Conservation (phyloP, 768 basidiomycete species). For the Tylopilus intermedius region DNA sequence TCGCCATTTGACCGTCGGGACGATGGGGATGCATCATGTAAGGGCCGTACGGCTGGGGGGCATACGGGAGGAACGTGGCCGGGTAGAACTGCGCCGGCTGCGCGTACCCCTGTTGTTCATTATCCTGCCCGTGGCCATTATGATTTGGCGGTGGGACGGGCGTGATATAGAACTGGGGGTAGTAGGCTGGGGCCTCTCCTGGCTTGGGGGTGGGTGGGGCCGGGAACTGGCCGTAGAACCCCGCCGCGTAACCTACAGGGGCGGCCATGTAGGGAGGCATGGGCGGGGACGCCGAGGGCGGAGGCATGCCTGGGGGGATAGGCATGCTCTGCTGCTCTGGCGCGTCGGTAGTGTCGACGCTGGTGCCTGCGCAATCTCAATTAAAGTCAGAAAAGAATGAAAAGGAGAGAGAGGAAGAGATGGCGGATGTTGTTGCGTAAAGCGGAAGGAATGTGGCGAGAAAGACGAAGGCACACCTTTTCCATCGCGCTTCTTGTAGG, state of each 20-base stretch:
- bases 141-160: conserved; percentile 40
- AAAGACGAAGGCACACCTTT: conserved; percentile 56
- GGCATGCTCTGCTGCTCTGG: conserved; percentile 40
- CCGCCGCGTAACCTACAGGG: conserved; percentile 48
- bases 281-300: conserved; percentile 43
- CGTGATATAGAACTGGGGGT: conserved; percentile 46
- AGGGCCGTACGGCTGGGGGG: conserved; percentile 44
- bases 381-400: conserved; percentile 39
- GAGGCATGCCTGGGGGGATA: conserved; percentile 39
- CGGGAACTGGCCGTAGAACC: conserved; percentile 54
- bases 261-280: conserved; percentile 48
- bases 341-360: conserved; percentile 41
- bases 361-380: conserved; percentile 58
- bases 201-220: conserved; percentile 46
- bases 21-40: conserved; percentile 44
- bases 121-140: conserved; percentile 38
- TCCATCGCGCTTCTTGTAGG: conserved; percentile 95
- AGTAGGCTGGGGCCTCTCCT: conserved; percentile 47
- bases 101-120: conserved; percentile 37
- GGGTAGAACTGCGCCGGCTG: conserved; percentile 43
- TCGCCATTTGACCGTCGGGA: conserved; percentile 35
- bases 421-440: conserved; percentile 10
- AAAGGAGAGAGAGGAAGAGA: background rate
- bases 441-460: conserved; percentile 18
- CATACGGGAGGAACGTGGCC: conserved; percentile 43